These are phyloP conservation scores for Aphanomyces invadans DNA, from an alignment of 352 stramenopile genomes.

Conservation along the genomic window DNA sequence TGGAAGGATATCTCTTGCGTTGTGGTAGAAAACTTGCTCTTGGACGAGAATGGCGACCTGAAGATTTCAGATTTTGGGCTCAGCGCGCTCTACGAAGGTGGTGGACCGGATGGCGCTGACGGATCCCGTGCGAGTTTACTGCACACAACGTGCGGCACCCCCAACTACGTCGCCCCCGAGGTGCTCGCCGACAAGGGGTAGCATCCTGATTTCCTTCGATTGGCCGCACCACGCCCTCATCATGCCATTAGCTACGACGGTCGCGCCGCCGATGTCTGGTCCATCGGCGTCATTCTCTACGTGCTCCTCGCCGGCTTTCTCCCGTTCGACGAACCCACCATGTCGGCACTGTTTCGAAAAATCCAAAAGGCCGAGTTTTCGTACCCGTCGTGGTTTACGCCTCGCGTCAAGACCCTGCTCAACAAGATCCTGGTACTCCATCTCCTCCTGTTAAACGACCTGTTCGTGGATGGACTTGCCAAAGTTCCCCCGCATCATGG, in stretches of 20 bases:
- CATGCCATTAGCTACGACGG: conserved; percentile 41
- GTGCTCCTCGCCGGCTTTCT: conserved; percentile 88
- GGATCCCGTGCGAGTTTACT: conserved; percentile 85
- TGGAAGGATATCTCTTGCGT: conserved; percentile 9
- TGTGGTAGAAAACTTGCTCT: conserved; percentile 88
- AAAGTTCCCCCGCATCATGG: too few species aligned
- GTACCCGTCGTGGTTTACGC: conserved; percentile 91
- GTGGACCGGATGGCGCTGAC: conserved; percentile 57
- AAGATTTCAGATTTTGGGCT: conserved; percentile 99
- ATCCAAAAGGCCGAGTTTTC: conserved; percentile 95
- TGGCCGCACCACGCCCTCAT: too few species aligned
- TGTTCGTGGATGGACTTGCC: too few species aligned
- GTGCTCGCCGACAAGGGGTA: conserved; percentile 94
- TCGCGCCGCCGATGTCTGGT: conserved; percentile 93
- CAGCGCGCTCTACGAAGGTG: conserved; percentile 88
- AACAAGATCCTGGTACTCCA: conserved; percentile 78
- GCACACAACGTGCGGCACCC: conserved; percentile 94
- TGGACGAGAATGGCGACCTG: conserved; percentile 94
- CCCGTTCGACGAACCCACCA: conserved; percentile 92
- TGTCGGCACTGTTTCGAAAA: conserved; percentile 94
- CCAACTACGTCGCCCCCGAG: conserved; percentile 95
- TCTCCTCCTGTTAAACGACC: too few species aligned
- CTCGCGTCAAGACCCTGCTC: conserved; percentile 80
- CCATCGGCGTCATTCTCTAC: conserved; percentile 98
- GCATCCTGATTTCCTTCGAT: too few species aligned